Evolutionary conservation across 306 rosid genomes (phyloP).

Genomic region (Quercus mongolica): DNA sequence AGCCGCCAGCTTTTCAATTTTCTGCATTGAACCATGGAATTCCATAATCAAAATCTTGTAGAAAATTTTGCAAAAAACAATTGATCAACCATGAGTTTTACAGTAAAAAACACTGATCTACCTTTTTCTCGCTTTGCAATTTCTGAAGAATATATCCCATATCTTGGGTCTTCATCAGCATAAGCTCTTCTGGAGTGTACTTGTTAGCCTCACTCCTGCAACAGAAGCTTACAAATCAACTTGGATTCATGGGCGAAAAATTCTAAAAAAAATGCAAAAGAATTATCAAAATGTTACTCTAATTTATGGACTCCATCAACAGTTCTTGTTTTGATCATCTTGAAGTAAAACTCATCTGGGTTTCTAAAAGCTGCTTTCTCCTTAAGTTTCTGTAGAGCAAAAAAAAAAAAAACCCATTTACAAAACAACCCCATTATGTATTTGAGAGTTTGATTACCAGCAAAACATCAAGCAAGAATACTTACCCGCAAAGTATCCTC

Average conservation of each 20-base stretch:
- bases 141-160: slow-evolving; percentile 75
- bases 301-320: slow-evolving; percentile 67
- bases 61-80: neutral
- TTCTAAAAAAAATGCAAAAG: neutral
- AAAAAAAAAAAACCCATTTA: neutral
- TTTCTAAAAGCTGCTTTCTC: slow-evolving; percentile 70
- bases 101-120: neutral
- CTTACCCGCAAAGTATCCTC: slow-evolving; percentile 63
- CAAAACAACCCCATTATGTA: neutral
- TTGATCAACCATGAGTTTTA: slow-evolving; percentile 2
- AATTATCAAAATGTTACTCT: slow-evolving; percentile 31
- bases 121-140: slow-evolving; percentile 78
- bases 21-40: slow-evolving; percentile 40
- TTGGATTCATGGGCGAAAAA: neutral
- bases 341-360: slow-evolving; percentile 82
- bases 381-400: slow-evolving; percentile 55
- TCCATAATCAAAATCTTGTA: neutral
- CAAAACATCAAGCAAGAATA: neutral
- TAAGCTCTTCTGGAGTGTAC: slow-evolving; percentile 64
- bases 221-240: neutral
- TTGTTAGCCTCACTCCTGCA: slow-evolving; percentile 67
- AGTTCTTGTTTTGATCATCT: slow-evolving; percentile 55
- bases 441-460: neutral
- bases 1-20: slow-evolving; percentile 67
- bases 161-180: slow-evolving; percentile 84